Percentiles rank a stretch among this genome's conserved stretches.
Conservation (phyloP, 2,329 filamentous ascomycete species). For the Cladosporium sp. region DNA sequence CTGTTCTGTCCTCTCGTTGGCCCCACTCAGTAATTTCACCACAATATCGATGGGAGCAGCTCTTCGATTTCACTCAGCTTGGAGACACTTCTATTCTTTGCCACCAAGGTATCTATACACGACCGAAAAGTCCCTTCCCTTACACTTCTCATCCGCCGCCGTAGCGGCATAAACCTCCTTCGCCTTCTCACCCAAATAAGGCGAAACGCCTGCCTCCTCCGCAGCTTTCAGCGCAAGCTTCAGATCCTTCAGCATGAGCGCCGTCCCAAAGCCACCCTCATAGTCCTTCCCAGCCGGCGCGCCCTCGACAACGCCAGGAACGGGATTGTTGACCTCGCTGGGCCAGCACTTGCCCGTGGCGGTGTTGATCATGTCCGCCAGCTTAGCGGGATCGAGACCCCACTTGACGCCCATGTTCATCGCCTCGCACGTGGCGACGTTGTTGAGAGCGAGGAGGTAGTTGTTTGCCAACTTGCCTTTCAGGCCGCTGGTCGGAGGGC, state of each 20-base stretch:
- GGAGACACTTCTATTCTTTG: conserved; percentile 28
- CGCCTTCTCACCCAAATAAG: conserved; percentile 41
- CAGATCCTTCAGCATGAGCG: conserved; percentile 45
- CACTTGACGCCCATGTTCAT: conserved; percentile 60
- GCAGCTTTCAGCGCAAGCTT: conserved; percentile 43
- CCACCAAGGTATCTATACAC: conserved; percentile 46
- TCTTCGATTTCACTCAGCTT: not conserved
- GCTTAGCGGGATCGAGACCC: conserved; percentile 57
- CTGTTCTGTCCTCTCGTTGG: no score
- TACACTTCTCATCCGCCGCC: conserved; percentile 38
- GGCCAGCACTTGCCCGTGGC: conserved; percentile 96
- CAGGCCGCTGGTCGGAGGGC: conserved; percentile 74
- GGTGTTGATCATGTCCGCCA: conserved; percentile 84
- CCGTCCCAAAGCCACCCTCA: conserved; percentile 45
- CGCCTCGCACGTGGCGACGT: conserved; percentile 64
- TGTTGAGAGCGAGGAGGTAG: conserved; percentile 89
- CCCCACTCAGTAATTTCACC: no score
- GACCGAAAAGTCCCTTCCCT: conserved; percentile 46
- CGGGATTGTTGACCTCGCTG: conserved; percentile 91
- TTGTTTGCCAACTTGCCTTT: conserved; percentile 96
- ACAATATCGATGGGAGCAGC: no score
- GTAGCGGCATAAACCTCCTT: conserved; percentile 42
- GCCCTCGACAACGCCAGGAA: conserved; percentile 71
- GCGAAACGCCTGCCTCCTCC: conserved; percentile 38
- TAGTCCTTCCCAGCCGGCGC: conserved; percentile 72